Percentiles rank a stretch among this genome's conserved stretches.
phyloP scores from a whole-genome alignment of 1,139 yeast genomes.

The Lodderomyces oxycetoniae region DNA sequence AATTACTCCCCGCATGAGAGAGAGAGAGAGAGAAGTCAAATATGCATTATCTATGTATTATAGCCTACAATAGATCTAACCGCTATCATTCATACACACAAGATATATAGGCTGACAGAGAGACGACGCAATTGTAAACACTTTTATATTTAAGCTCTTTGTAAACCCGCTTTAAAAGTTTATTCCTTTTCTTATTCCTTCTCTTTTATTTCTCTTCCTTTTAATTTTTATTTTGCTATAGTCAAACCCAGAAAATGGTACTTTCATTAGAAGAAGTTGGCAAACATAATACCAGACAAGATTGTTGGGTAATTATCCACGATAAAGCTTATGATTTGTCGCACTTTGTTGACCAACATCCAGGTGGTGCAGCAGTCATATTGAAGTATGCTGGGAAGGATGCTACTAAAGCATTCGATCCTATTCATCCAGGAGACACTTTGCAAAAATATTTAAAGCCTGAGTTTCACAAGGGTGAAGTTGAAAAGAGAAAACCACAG shows the following conservation, averaged over 20 bases:
- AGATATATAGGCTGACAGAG: no score
- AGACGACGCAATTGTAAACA: no score
- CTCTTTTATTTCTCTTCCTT: no score
- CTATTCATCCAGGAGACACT: conserved; percentile 82
- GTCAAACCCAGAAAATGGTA: conserved; percentile 12
- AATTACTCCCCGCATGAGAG: no score
- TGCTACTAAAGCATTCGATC: conserved; percentile 60
- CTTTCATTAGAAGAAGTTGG: conserved; percentile 30
- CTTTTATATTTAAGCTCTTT: no score
- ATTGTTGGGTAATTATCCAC: conserved; percentile 56
- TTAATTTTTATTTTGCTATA: no score
- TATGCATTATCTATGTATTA: no score
- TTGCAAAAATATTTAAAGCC: conserved; percentile 42
- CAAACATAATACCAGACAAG: conserved; percentile 34
- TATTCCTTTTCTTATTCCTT: no score
- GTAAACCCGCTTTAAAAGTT: no score
- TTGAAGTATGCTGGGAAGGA: conserved; percentile 54
- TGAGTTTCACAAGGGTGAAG: conserved; percentile 32
- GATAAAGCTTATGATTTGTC: conserved; percentile 50
- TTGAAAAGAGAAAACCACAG: conserved; percentile 18
- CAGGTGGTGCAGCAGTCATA: conserved; percentile 52
- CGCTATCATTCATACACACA: no score
- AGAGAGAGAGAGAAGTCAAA: no score
- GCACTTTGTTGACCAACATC: conserved; percentile 46
- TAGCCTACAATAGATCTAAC: no score